Conservation (phyloP, 176 grass and related monocot genomes). For the Carex pumila region DNA sequence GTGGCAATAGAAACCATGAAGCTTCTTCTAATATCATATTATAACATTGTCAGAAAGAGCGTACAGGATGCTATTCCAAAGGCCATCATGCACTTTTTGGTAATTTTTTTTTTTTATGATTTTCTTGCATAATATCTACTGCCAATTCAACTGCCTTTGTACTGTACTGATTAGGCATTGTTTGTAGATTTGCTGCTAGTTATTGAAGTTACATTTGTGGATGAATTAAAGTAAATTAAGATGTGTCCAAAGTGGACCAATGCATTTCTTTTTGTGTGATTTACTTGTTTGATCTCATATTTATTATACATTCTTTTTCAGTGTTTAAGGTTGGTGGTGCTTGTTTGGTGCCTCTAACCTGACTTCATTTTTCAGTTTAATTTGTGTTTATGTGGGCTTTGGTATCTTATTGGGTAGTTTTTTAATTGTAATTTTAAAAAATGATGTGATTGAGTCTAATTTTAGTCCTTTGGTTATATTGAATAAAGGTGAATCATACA, state of each 20-base stretch:
- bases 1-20: conserved; percentile 74
- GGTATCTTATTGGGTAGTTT: background rate
- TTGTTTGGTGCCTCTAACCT: background rate
- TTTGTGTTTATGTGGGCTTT: background rate
- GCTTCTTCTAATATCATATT: conserved; percentile 79
- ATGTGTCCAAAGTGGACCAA: background rate
- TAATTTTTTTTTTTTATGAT: conserved; percentile 9
- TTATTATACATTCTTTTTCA: background rate
- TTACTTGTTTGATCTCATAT: background rate
- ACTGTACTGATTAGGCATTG: background rate
- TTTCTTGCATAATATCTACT: conserved; percentile 9
- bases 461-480: conserved; percentile 24
- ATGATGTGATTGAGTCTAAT: background rate
- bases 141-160: background rate
- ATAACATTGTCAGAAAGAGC: conserved; percentile 91
- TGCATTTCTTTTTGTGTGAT: background rate
- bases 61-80: conserved; percentile 79
- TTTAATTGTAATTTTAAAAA: background rate
- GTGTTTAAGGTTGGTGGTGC: background rate
- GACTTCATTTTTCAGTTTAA: background rate
- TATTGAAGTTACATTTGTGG: conserved; percentile 9
- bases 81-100: conserved; percentile 97
- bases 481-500: conserved; percentile 79
- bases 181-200: background rate
- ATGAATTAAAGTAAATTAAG: background rate